Evolutionary conservation across 164 flowering plant genomes (phyloP).

Genomic region (Magnolia changhungtana): DNA sequence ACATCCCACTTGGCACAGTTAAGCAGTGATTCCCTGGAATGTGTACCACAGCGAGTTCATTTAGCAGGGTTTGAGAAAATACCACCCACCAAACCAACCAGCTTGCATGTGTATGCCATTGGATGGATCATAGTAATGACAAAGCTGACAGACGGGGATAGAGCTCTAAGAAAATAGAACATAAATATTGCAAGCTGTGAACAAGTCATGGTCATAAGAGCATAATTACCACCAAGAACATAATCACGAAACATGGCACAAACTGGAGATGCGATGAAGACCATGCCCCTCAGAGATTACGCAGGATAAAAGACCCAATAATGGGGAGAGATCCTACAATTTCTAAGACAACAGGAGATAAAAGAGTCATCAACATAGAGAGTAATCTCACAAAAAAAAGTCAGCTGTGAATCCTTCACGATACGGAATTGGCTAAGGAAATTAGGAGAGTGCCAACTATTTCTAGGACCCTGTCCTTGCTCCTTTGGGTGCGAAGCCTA

Average conservation of each 20-base stretch:
- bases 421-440: constrained; percentile 19
- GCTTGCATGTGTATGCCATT: not conserved
- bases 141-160: not conserved
- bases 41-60: no score
- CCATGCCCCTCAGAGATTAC: not conserved
- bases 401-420: constrained; percentile 5
- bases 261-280: not conserved
- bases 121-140: not conserved
- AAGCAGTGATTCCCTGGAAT: no score
- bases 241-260: not conserved
- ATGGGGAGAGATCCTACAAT: constrained; percentile 9
- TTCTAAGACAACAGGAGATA: not conserved
- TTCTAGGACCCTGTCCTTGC: constrained; percentile 20
- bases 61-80: no score
- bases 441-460: constrained; percentile 17
- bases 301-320: not conserved
- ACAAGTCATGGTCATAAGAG: not conserved
- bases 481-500: constrained; percentile 30
- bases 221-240: no score
- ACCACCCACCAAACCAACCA: not conserved
- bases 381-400: not conserved
- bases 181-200: not conserved
- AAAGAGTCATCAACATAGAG: not conserved
- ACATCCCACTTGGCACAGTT: no score
- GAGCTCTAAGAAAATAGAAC: not conserved